phyloP scores from a whole-genome alignment of 495 filamentous ascomycete species.

The Trichoderma gamsii region DNA sequence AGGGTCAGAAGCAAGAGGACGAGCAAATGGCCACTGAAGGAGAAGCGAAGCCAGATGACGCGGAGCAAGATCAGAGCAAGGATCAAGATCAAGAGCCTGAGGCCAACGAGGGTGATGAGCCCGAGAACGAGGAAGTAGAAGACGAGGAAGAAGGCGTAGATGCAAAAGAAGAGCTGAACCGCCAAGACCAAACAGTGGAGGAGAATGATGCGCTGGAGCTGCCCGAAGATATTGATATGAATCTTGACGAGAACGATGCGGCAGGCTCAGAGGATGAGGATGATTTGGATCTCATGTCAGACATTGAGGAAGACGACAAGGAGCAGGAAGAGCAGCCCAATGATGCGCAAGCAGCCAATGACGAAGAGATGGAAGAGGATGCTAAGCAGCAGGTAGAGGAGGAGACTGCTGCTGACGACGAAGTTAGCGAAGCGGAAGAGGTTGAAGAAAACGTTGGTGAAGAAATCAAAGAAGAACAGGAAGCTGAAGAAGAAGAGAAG shows the following conservation, averaged over 20 bases:
- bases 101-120: slow-evolving; percentile 57
- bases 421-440: slow-evolving; percentile 25
- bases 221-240: slow-evolving; percentile 70
- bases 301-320: slow-evolving; percentile 39
- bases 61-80: slow-evolving; percentile 48
- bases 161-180: slow-evolving; percentile 56
- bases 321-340: slow-evolving; percentile 33
- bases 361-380: slow-evolving; percentile 28
- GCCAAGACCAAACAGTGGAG: slow-evolving; percentile 60
- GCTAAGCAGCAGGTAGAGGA: slow-evolving; percentile 22
- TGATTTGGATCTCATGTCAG: slow-evolving; percentile 52
- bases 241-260: slow-evolving; percentile 47
- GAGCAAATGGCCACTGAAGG: slow-evolving; percentile 58
- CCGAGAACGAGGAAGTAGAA: slow-evolving; percentile 50
- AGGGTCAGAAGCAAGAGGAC: slow-evolving; percentile 58
- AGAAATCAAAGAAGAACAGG: slow-evolving; percentile 27
- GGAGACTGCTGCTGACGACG: slow-evolving; percentile 22
- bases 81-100: slow-evolving; percentile 47
- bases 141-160: slow-evolving; percentile 72
- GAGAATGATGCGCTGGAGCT: slow-evolving; percentile 52
- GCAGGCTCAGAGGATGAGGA: slow-evolving; percentile 44
- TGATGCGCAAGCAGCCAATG: slow-evolving; percentile 39
- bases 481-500: slow-evolving; percentile 36
- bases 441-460: slow-evolving; percentile 25
- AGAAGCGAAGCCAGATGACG: slow-evolving; percentile 33